Evolutionary conservation across 352 stramenopile genomes (phyloP).

Genomic region (Phytophthora fragariae): DNA sequence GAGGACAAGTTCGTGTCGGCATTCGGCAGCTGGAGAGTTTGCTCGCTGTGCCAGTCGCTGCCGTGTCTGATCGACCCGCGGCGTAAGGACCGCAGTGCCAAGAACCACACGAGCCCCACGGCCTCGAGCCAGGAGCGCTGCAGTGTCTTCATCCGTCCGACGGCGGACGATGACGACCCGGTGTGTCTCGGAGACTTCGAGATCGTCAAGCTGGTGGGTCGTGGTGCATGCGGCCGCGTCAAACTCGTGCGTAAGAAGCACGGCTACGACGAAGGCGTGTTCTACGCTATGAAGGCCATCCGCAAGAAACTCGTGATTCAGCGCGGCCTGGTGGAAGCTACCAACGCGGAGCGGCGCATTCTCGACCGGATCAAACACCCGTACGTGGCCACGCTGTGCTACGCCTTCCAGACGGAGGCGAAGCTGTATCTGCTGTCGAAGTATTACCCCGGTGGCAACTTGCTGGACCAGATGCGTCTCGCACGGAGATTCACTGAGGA

Average conservation of each 20-base stretch:
- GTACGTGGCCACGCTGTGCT: constrained; percentile 96
- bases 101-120: constrained; percentile 68
- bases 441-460: constrained; percentile 97
- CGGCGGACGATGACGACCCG: constrained; percentile 56
- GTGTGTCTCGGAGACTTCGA: constrained; percentile 94
- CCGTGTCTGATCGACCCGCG: constrained; percentile 84
- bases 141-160: constrained; percentile 83
- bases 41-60: constrained; percentile 78
- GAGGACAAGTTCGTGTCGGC: constrained; percentile 86
- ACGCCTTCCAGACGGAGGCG: constrained; percentile 91
- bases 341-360: constrained; percentile 91
- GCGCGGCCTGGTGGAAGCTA: constrained; percentile 90
- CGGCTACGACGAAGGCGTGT: constrained; percentile 77
- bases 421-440: constrained; percentile 94
- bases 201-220: constrained; percentile 97
- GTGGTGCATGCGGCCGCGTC: constrained; percentile 89
- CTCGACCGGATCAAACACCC: constrained; percentile 94
- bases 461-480: constrained; percentile 93
- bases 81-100: constrained; percentile 74
- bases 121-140: constrained; percentile 51
- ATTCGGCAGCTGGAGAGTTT: constrained; percentile 84
- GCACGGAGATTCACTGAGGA: constrained; percentile 93
- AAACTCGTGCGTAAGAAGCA: constrained; percentile 91
- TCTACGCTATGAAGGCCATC: constrained; percentile 91
- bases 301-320: constrained; percentile 90